These are phyloP conservation scores for Nectriaceae sp. DNA, from an alignment of 2,329 filamentous ascomycete species.

Conservation along the genomic window DNA sequence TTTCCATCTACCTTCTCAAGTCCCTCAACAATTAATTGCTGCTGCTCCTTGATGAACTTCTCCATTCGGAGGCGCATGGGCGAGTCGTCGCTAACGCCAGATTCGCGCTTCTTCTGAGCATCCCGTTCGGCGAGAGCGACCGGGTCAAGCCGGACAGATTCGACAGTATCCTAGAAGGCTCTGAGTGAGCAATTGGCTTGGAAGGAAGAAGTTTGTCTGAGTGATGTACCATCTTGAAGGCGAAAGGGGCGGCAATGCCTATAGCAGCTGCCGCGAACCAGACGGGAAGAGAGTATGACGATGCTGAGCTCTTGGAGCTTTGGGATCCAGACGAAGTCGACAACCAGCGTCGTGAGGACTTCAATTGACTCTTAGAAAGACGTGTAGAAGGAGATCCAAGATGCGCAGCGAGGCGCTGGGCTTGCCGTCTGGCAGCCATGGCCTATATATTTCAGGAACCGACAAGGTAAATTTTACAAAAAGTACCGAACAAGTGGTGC, in stretches of 20 bases:
- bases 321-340: conserved; percentile 25
- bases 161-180: conserved; percentile 40
- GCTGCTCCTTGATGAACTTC: conserved; percentile 90
- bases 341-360: conserved; percentile 24
- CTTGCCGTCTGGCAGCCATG: conserved; percentile 35
- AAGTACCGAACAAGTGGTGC: conserved; percentile 15
- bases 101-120: conserved; percentile 74
- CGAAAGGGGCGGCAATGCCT: conserved; percentile 52
- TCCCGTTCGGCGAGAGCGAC: conserved; percentile 85
- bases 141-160: conserved; percentile 54
- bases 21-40: conserved; percentile 81
- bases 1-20: conserved; percentile 83
- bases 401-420: conserved; percentile 33
- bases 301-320: conserved; percentile 20
- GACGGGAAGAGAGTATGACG: conserved; percentile 21
- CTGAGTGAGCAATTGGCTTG: conserved; percentile 15
- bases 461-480: background rate
- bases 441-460: conserved; percentile 22
- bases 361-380: conserved; percentile 29
- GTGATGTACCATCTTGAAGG: conserved; percentile 59
- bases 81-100: conserved; percentile 67
- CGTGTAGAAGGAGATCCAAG: conserved; percentile 27
- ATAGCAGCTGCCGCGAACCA: conserved; percentile 45
- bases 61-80: conserved; percentile 99
- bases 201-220: background rate